Percentiles rank a stretch among this genome's conserved stretches.
phyloP scores from a whole-genome alignment of 495 filamentous ascomycete genomes.

The Penicillium pancosmium region DNA sequence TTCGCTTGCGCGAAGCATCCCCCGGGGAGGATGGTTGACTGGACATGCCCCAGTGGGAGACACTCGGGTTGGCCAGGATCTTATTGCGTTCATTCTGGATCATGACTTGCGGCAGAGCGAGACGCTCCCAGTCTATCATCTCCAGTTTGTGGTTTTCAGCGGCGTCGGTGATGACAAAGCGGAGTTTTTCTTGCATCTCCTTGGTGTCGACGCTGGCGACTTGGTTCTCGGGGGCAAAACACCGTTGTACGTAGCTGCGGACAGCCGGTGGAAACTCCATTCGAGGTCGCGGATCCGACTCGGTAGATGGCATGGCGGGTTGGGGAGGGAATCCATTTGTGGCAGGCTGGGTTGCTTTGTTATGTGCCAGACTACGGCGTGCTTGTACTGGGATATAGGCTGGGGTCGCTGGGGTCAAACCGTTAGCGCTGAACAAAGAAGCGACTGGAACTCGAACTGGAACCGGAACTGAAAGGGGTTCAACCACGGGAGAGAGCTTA shows the following conservation, averaged over 20 bases:
- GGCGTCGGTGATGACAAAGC: slow-evolving; percentile 78
- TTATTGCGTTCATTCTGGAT: slow-evolving; percentile 71
- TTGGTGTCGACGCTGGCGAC: slow-evolving; percentile 62
- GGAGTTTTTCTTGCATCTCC: slow-evolving; percentile 84
- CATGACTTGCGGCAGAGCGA: slow-evolving; percentile 86
- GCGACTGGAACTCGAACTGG: not conserved
- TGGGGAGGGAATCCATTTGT: slow-evolving; percentile 29
- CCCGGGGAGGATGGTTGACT: slow-evolving; percentile 32
- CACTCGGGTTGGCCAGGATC: slow-evolving; percentile 40
- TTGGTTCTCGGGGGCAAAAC: slow-evolving; percentile 72
- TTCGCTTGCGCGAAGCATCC: slow-evolving; percentile 68
- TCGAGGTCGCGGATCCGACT: slow-evolving; percentile 38
- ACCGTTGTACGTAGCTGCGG: slow-evolving; percentile 79
- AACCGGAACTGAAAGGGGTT: not conserved
- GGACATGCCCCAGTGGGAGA: slow-evolving; percentile 41
- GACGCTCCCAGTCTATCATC: slow-evolving; percentile 75
- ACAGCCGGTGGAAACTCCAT: slow-evolving; percentile 77
- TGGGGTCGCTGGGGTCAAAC: slow-evolving; percentile 34
- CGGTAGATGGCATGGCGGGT: slow-evolving; percentile 17
- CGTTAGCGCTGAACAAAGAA: slow-evolving; percentile 13
- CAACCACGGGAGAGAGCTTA: slow-evolving; percentile 25
- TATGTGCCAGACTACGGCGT: slow-evolving; percentile 46
- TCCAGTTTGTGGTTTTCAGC: slow-evolving; percentile 69
- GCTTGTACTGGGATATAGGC: slow-evolving; percentile 57
- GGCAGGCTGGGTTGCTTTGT: slow-evolving; percentile 25